A percentile compares a stretch with the other conserved stretches of the same genome.
phyloP scores from a whole-genome alignment of 163 green algal genomes.

The Smithsoniella earleae region DNA sequence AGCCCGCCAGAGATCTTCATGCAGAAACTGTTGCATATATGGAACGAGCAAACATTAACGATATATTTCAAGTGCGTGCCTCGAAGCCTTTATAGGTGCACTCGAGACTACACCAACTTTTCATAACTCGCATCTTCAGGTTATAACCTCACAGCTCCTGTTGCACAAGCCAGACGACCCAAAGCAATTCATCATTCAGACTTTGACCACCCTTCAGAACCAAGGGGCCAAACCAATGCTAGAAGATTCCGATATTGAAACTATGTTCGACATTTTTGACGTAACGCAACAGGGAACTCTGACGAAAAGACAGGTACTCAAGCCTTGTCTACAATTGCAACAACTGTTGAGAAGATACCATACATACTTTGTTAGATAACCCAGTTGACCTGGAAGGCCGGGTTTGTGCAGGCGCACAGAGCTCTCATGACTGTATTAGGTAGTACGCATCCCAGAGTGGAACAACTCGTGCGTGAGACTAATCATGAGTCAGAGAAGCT shows the following conservation, averaged over 20 bases:
- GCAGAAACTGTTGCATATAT: no score
- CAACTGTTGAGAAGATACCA: no score
- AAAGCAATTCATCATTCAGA: slow-evolving; percentile 41
- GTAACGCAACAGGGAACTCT: slow-evolving; percentile 43
- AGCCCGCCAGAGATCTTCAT: no score
- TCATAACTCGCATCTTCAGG: slow-evolving; percentile 37
- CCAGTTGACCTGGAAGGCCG: no score
- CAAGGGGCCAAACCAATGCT: slow-evolving; percentile 39
- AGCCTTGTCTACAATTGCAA: no score
- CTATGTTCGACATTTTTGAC: slow-evolving; percentile 59
- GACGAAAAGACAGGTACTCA: slow-evolving; percentile 40
- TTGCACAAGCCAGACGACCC: slow-evolving; percentile 48
- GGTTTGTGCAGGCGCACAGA: neutral
- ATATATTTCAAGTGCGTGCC: no score
- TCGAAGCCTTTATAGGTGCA: no score
- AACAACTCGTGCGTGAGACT: no score
- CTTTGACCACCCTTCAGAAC: slow-evolving; percentile 38
- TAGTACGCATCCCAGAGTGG: neutral
- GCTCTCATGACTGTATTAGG: neutral
- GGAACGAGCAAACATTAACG: no score
- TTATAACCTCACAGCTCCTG: slow-evolving; percentile 44
- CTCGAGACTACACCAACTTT: no score
- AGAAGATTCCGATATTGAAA: slow-evolving; percentile 41
- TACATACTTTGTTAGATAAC: no score
- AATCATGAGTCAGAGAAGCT: no score